Base-by-base conservation (phyloP, 164 flowering plant genomes). In the Chloranthus sessilifolius region DNA sequence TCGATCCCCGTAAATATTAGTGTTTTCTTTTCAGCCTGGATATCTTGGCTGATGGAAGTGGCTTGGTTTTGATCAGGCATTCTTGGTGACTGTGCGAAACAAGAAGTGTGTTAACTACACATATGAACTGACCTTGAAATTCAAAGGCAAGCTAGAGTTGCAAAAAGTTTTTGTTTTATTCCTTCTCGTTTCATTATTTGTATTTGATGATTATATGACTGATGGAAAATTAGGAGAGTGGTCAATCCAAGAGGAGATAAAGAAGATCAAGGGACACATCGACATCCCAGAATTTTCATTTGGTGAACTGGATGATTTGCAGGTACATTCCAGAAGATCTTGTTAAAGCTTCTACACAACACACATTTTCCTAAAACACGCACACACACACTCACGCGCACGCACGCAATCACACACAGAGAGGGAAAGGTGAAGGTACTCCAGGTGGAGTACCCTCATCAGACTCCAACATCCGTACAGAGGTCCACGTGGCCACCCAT, bases 41-140 rank as follows among this genome's bases (percentile, higher is more conserved):
- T 59, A 27, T 24, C n/a, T 29, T 50, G 42, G 19, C 33, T 44
- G 56, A 28, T 59, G 38, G 0, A 40, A 38, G 9, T 24, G 28
- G 28, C 33, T 26, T 29, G 37, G 37, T 39, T 57, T 11, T 61
- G 65, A 55, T 47, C 83, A 92, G 96, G 98, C 98, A 43, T 83
- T 77, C 52, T 68, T 88, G 77, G 87, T 92, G 53, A 92, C 81
- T 26, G 96, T 88, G 16, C 73, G 98, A 15, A 92, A 83, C 74
- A 92, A 88, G 71, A 92, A 92, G 63, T 80, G 95, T 23, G 94
- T 88, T 63, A 89, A 95, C 43, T 92, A 88, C 55, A 82, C 88
- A 0, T 92, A 82, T 53, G 96, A 92, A 59, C 50, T 92, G 28
- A 71, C 90, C 11, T 44, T 92, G 63, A 73, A 73, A 69, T 66